phyloP scores from a whole-genome alignment of 2,329 filamentous ascomycete species.

The Teratosphaeria gauchensis region DNA sequence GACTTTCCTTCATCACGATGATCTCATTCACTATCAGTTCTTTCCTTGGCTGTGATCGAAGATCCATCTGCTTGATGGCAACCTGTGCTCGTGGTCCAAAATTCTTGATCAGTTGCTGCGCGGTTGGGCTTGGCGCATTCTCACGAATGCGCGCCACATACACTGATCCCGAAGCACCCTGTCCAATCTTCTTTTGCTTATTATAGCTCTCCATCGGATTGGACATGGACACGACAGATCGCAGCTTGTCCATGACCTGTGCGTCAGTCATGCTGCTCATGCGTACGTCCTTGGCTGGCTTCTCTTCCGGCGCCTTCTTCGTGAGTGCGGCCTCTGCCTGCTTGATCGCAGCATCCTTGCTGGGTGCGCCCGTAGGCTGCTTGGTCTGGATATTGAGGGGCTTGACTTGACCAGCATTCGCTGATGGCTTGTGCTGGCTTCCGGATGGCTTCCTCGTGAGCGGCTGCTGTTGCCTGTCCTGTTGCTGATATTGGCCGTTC shows the following conservation, averaged over 20 bases:
- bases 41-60: slow-evolving; percentile 92
- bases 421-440: slow-evolving; percentile 15
- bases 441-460: slow-evolving; percentile 22
- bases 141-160: slow-evolving; percentile 96
- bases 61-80: slow-evolving; percentile 99
- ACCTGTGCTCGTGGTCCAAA: slow-evolving; percentile 80
- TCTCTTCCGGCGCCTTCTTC: slow-evolving; percentile 58
- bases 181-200: slow-evolving; percentile 99
- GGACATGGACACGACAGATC: slow-evolving; percentile 90
- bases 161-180: slow-evolving; percentile 94
- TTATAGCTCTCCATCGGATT: slow-evolving; percentile 92
- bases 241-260: slow-evolving; percentile 92
- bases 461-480: slow-evolving; percentile 15
- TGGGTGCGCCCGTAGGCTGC: slow-evolving; percentile 38
- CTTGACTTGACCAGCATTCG: slow-evolving; percentile 28
- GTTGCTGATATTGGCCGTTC: slow-evolving; percentile 15
- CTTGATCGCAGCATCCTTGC: slow-evolving; percentile 60
- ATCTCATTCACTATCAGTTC: slow-evolving; percentile 99
- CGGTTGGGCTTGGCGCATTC: slow-evolving; percentile 68
- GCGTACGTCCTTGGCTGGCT: slow-evolving; percentile 76
- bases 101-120: slow-evolving; percentile 65
- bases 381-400: slow-evolving; percentile 45
- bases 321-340: slow-evolving; percentile 83
- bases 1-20: slow-evolving; percentile 99
- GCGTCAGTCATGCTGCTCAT: slow-evolving; percentile 98